Conservation (phyloP, 2,329 filamentous ascomycete genomes). For the Gnomoniopsis smithogilvyi region DNA sequence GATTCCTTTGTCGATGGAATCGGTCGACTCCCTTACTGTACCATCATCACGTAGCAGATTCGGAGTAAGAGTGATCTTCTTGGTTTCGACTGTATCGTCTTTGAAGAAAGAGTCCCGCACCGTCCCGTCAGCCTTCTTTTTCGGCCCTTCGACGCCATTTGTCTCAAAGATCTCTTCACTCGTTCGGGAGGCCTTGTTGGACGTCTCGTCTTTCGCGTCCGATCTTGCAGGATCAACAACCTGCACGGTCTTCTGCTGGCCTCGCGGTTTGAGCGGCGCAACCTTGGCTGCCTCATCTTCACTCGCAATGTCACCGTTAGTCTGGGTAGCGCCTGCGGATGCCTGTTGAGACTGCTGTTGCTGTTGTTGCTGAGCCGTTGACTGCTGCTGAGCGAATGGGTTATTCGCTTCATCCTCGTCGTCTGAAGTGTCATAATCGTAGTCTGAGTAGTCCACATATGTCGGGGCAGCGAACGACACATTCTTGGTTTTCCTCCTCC, state of each 20-base stretch:
- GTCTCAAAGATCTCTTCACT: conserved; percentile 67
- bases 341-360: conserved; percentile 24
- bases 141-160: conserved; percentile 47
- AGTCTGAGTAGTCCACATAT: conserved; percentile 76
- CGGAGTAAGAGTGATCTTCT: conserved; percentile 95
- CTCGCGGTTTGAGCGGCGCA: conserved; percentile 50
- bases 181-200: conserved; percentile 32
- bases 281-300: conserved; percentile 52
- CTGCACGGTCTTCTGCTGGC: conserved; percentile 36
- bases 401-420: conserved; percentile 59
- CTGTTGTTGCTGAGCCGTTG: conserved; percentile 28
- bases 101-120: conserved; percentile 96
- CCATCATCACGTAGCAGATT: conserved; percentile 84
- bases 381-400: conserved; percentile 28
- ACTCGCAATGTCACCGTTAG: conserved; percentile 28
- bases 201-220: conserved; percentile 35
- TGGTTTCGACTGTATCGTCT: conserved; percentile 90
- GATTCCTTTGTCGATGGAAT: conserved; percentile 46
- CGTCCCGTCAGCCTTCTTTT: conserved; percentile 77
- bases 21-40: conserved; percentile 46
- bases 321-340: conserved; percentile 24
- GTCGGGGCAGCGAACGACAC: conserved; percentile 83
- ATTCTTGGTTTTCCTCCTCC: conserved; percentile 76
- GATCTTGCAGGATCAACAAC: conserved; percentile 27
- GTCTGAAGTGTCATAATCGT: conserved; percentile 43